Base-by-base conservation (phyloP, 2,329 filamentous ascomycete species). In the Sporothrix variecibatus region DNA sequence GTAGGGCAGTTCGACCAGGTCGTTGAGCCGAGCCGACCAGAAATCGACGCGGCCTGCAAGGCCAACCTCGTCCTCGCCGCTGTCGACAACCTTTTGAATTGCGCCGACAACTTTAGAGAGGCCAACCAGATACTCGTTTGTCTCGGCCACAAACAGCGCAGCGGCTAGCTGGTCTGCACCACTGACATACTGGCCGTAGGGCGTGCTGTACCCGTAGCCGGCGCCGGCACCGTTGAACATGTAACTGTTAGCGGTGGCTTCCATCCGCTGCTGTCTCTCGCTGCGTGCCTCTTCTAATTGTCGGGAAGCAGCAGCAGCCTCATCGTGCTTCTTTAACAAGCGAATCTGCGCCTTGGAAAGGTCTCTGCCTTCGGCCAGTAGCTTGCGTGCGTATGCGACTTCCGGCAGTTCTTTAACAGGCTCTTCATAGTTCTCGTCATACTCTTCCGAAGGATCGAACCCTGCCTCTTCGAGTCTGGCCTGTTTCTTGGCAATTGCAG, bases 121-220 rank as follows among this genome's bases (percentile, higher is more conserved):
- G 7, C 73, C 68, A 3, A 23, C 15, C 2, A 76, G n/a, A 62
- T 76, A 75, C 28, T 73, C 72, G 43, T 71, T 53, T 6, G 75
- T 67, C 3, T 76, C 74, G 9, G 74, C 53, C 23, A 74, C 71
- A 15, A 77, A 75, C 2, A 77, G 51, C 0, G 75, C 73, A n/a
- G 20, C 2, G 2, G 40, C 12, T 20, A 75, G 67, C 2, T 64
- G 60, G n/a, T 67, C 17, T 43, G n/a, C 23, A 43, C 72, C 60
- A 23, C 20, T 11, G 58, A 20, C 51, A 28, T 17, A 72, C 11
- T 23, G 51, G 3, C 56, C 43, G 53, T 34, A 60, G 11, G 53
- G 17, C 0, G 43, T 49, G 26, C 28, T 65, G 28, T 20, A 69
- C 12, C 28, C 38, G 23, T 60, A 38, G 31, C n/a, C 40, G 26